Base-by-base conservation (phyloP, 2,329 filamentous ascomycete species). In the Cladobotryum mycophilum region DNA sequence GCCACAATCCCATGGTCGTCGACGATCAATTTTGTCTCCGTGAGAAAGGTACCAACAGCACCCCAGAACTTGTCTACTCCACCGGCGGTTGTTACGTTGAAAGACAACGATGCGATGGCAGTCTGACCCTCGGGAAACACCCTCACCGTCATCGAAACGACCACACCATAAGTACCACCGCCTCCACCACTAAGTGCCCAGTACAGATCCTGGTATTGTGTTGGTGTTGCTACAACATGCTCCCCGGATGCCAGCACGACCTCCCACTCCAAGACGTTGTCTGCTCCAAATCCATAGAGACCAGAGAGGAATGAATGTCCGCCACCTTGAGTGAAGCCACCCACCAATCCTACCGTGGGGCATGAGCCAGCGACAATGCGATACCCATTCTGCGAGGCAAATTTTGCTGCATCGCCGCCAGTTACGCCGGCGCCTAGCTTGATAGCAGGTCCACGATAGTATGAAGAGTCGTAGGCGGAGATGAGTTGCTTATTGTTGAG, bases 161-260 rank as follows among this genome's bases (percentile, higher is more conserved):
- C 75, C 3, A 81, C 67, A 2, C 71, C 79, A 53, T 75, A 83
- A 5, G 71, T 80, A 7, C 76, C 76, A 5, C 71, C 74, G 3
- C 76, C 75, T 8, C 76, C 76, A 12, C 76, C 75, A 48, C 67
- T 66, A 3, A 79, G 62, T 8, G 78, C 78, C 76, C 77, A 82
- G 62, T 76, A 80, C 2, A 82, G 64, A 44, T 81, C 78, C 0
- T 64, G 45, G 50, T 80, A 72, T 18, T 72, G 52, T 1, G 63
- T 60, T 1, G 62, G 67, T 9, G 67, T 70, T 0, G 76, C 76
- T 2, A 61, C 69, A 2, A 78, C 55, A 12, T 70, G 56, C 6
- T 63, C 45, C 1, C 76, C 76, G 18, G 63, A 56, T 0, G 68
- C 72, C n/a, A 71, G 73, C 7, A 79, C 64, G 4, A 75, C 70